These are phyloP conservation scores for Blastocystis sp. DNA, from an alignment of 352 stramenopile species.

Conservation along the genomic window DNA sequence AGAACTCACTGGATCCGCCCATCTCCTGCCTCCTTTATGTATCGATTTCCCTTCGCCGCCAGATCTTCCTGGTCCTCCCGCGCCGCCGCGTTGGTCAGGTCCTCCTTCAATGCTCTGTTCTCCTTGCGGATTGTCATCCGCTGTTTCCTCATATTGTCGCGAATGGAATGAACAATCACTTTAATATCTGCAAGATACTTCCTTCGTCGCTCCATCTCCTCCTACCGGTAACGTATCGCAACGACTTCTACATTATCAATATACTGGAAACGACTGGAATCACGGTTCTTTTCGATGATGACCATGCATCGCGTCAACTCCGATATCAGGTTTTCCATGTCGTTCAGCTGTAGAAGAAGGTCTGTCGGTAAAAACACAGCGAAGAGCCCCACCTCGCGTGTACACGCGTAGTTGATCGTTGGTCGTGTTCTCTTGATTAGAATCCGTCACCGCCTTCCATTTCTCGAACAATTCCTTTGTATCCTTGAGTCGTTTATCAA, in stretches of 20 bases:
- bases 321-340: conserved; percentile 48
- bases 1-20: neutral
- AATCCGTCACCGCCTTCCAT: conserved; percentile 14
- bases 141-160: conserved; percentile 40
- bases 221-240: neutral
- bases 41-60: neutral
- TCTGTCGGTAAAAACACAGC: neutral
- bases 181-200: conserved; percentile 39
- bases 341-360: neutral
- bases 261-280: neutral
- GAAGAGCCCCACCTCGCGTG: neutral
- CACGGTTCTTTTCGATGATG: conserved; percentile 35
- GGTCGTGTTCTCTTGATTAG: neutral
- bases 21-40: neutral
- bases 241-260: neutral
- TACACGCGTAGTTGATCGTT: conserved; percentile 10
- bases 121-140: conserved; percentile 2
- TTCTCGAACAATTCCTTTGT: conserved; percentile 49
- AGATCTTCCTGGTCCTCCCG: neutral
- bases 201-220: conserved; percentile 30
- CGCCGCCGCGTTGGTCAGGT: neutral
- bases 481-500: conserved; percentile 39
- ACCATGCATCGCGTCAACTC: conserved; percentile 26
- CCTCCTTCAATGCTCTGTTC: neutral
- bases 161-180: conserved; percentile 35